These are phyloP conservation scores for Phytophthora lateralis DNA, from an alignment of 352 stramenopile species.

Conservation along the genomic window DNA sequence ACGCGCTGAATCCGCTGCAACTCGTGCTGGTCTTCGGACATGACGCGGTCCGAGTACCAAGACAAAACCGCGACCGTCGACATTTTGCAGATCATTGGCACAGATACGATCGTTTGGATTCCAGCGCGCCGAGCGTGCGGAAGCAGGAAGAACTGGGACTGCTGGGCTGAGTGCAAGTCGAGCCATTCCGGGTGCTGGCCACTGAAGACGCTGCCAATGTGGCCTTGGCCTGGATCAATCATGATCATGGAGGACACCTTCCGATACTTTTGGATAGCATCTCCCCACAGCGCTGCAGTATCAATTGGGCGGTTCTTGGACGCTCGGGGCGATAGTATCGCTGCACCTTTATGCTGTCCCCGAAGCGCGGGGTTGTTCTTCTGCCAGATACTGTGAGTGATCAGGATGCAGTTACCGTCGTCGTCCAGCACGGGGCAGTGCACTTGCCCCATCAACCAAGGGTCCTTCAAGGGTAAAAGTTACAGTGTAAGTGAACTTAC, in stretches of 20 bases:
- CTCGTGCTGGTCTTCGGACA: slow-evolving; percentile 62
- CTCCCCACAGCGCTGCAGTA: slow-evolving; percentile 37
- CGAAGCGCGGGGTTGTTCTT: slow-evolving; percentile 33
- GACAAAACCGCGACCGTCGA: slow-evolving; percentile 80
- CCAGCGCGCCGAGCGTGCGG: slow-evolving; percentile 68
- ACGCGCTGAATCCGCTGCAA: slow-evolving; percentile 75
- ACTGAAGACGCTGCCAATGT: slow-evolving; percentile 76
- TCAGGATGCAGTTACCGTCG: slow-evolving; percentile 61
- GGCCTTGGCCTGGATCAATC: slow-evolving; percentile 77
- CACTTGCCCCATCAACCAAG: slow-evolving; percentile 78
- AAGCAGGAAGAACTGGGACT: slow-evolving; percentile 79
- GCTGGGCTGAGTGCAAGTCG: slow-evolving; percentile 45
- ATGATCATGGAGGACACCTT: slow-evolving; percentile 75
- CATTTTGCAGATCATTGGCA: slow-evolving; percentile 87
- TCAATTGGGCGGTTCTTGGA: slow-evolving; percentile 31
- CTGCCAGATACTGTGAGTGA: slow-evolving; percentile 78
- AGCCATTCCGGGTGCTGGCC: slow-evolving; percentile 77
- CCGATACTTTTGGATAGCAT: slow-evolving; percentile 76
- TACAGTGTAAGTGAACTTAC: background rate
- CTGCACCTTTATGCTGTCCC: slow-evolving; percentile 10
- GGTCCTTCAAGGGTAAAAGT: slow-evolving; percentile 36
- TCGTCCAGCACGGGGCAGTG: slow-evolving; percentile 71
- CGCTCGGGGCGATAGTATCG: slow-evolving; percentile 27
- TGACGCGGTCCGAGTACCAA: slow-evolving; percentile 68
- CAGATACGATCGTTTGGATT: slow-evolving; percentile 69